Percentiles rank a stretch among this genome's conserved stretches.
These are phyloP conservation scores for Crassisporium funariophilum DNA, from an alignment of 768 basidiomycete genomes.

Conservation along the genomic window DNA sequence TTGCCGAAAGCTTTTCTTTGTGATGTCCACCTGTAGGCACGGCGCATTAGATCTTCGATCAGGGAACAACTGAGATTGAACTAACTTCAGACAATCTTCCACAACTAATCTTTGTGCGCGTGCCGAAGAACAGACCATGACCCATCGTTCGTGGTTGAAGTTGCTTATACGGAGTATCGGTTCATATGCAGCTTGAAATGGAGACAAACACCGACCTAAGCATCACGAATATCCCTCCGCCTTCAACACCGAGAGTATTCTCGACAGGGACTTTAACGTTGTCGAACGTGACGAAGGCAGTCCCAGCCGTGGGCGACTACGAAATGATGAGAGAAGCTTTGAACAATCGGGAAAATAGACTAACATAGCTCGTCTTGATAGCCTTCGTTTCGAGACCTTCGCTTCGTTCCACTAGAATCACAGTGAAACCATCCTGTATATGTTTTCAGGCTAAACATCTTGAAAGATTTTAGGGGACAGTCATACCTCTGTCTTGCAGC, in stretches of 20 bases:
- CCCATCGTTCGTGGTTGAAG: conserved; percentile 96
- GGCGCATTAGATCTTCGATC: conserved; percentile 8
- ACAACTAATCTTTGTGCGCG: conserved; percentile 63
- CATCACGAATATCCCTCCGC: conserved; percentile 63
- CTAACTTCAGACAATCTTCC: conserved; percentile 54
- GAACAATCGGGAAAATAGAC: conserved; percentile 6
- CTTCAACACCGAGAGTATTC: conserved; percentile 81
- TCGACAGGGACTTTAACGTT: conserved; percentile 83
- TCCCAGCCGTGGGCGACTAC: conserved; percentile 80
- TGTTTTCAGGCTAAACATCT: background rate
- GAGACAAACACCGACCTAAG: conserved; percentile 35
- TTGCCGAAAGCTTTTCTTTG: conserved; percentile 93
- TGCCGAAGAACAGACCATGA: conserved; percentile 77
- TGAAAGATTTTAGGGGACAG: background rate
- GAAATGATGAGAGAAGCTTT: background rate
- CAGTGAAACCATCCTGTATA: conserved; percentile 66
- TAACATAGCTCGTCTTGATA: conserved; percentile 73
- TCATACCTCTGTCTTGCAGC: conserved; percentile 58
- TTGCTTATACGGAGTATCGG: conserved; percentile 47
- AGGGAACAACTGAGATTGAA: conserved; percentile 2
- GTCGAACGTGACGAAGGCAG: conserved; percentile 75
- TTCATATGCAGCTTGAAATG: background rate
- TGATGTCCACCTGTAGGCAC: conserved; percentile 65
- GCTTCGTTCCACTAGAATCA: conserved; percentile 81
- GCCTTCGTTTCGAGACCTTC: conserved; percentile 83